Conservation (phyloP, 306 rosid species). For the Glycine soja region DNA sequence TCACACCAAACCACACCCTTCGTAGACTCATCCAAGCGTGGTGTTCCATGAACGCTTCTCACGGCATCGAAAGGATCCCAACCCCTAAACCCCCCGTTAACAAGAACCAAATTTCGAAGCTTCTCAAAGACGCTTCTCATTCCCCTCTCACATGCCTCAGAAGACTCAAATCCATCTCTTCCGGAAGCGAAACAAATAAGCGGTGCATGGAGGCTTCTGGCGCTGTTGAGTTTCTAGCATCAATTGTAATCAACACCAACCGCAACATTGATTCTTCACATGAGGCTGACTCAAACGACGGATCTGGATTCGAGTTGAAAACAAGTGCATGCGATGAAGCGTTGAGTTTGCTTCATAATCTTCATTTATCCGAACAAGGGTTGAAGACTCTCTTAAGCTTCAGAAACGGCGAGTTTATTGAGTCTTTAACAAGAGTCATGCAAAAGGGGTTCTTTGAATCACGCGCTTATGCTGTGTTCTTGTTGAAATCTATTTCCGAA, state of each 20-base stretch:
- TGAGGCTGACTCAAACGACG: conserved; percentile 15
- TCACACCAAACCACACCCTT: conserved; percentile 90
- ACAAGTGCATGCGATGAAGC: conserved; percentile 60
- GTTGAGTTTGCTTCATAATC: conserved; percentile 61
- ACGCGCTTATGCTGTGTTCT: conserved; percentile 71
- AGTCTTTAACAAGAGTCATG: conserved; percentile 60
- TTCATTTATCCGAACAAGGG: conserved; percentile 62
- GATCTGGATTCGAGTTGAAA: conserved; percentile 26
- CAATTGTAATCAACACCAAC: conserved; percentile 43
- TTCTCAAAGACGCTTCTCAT: conserved; percentile 61
- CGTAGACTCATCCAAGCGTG: conserved; percentile 85
- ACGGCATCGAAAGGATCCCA: conserved; percentile 82
- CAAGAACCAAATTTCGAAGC: conserved; percentile 63
- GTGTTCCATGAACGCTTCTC: conserved; percentile 87
- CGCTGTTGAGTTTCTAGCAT: conserved; percentile 70
- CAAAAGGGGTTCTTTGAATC: conserved; percentile 74
- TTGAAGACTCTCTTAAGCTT: conserved; percentile 47
- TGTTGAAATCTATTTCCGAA: conserved; percentile 66
- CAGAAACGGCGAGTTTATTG: conserved; percentile 58
- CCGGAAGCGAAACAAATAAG: conserved; percentile 72
- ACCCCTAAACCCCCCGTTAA: conserved; percentile 80
- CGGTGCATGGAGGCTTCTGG: conserved; percentile 73
- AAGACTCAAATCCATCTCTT: conserved; percentile 69
- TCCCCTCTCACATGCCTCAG: conserved; percentile 54
- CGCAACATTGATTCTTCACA: neutral